A percentile compares a stretch with the other conserved stretches of the same genome.
These are phyloP conservation scores for Torulaspora maleeae DNA, from an alignment of 805 yeast genomes.

Conservation along the genomic window DNA sequence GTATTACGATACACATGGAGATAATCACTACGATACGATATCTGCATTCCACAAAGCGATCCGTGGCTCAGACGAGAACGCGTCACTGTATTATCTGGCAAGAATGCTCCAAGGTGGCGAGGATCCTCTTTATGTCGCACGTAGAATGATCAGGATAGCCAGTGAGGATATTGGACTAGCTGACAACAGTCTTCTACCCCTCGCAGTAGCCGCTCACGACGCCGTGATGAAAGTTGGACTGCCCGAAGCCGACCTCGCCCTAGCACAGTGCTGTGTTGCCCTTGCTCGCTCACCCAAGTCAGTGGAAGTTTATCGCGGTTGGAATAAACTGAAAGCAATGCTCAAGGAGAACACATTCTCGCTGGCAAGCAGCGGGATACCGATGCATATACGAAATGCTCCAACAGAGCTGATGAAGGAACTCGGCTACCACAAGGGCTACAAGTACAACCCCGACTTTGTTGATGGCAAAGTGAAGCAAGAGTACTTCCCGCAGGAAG, in stretches of 20 bases:
- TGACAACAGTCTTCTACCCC: conserved; percentile 79
- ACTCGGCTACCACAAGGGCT: conserved; percentile 75
- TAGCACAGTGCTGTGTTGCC: conserved; percentile 92
- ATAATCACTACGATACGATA: conserved; percentile 89
- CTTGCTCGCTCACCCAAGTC: conserved; percentile 82
- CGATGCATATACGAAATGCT: conserved; percentile 85
- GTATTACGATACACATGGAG: conserved; percentile 79
- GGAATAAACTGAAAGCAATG: conserved; percentile 58
- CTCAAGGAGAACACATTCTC: conserved; percentile 48
- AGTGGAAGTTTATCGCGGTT: conserved; percentile 78
- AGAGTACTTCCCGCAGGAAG: conserved; percentile 64
- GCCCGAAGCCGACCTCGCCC: conserved; percentile 86
- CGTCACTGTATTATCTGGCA: conserved; percentile 79
- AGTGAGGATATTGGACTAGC: conserved; percentile 89
- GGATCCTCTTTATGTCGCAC: conserved; percentile 80
- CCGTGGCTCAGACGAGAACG: conserved; percentile 86
- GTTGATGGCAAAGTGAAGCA: conserved; percentile 70
- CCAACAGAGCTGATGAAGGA: conserved; percentile 90
- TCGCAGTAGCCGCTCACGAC: conserved; percentile 79
- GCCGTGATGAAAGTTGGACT: conserved; percentile 87
- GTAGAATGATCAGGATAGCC: conserved; percentile 92
- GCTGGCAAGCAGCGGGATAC: conserved; percentile 51
- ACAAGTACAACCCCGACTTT: conserved; percentile 85
- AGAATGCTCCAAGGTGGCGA: conserved; percentile 93
- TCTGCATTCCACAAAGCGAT: conserved; percentile 93